These are phyloP conservation scores for Fremontodendron californicum DNA, from an alignment of 345 rosid species.

Conservation along the genomic window DNA sequence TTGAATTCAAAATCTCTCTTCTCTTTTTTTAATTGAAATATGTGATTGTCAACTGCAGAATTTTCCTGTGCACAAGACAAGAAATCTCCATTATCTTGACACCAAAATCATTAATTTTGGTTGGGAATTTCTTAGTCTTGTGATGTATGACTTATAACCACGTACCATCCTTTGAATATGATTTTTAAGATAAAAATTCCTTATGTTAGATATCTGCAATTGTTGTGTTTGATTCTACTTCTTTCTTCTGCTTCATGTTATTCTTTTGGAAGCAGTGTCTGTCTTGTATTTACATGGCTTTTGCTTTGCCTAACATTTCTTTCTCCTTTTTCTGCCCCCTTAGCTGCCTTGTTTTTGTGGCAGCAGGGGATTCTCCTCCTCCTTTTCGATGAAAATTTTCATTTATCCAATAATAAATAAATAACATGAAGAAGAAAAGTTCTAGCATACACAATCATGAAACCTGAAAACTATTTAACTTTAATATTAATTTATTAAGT, in stretches of 20 bases:
- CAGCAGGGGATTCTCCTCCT: neutral
- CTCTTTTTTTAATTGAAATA: neutral
- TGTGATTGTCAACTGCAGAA: neutral
- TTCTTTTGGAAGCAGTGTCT: neutral
- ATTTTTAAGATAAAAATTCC: neutral
- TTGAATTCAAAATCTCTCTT: neutral
- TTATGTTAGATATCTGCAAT: neutral
- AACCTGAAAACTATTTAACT: neutral
- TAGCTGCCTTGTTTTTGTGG: neutral
- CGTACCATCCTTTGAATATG: neutral
- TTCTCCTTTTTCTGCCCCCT: neutral
- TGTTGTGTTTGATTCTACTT: neutral
- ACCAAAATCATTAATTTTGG: neutral
- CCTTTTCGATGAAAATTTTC: neutral
- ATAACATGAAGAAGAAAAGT: neutral
- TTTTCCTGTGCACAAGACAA: neutral
- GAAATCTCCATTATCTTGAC: neutral
- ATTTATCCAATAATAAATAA: neutral
- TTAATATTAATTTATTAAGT: neutral
- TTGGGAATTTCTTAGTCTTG: neutral
- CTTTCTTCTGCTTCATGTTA: no score
- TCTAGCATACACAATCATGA: neutral
- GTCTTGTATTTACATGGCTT: neutral
- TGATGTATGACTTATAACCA: neutral
- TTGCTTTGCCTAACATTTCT: neutral